Evolutionary conservation across 345 rosid species (phyloP).

Genomic region (Erucastrum elatum): DNA sequence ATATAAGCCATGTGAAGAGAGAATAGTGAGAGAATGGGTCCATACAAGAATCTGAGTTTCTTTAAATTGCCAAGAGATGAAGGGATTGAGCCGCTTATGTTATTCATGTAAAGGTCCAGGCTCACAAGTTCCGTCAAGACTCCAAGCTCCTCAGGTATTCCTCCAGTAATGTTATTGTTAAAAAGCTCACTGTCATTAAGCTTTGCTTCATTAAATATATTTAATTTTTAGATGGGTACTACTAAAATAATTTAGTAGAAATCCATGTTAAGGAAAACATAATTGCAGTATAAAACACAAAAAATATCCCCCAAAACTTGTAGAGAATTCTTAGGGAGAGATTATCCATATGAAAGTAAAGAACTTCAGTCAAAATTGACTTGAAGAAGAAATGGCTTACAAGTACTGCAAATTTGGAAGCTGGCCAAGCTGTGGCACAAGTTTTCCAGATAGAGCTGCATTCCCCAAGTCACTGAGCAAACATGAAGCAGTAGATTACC

Average conservation of each 20-base stretch:
- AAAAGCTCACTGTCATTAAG: conserved; percentile 67
- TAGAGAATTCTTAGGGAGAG: too few relatives aligned
- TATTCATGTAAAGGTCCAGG: conserved; percentile 79
- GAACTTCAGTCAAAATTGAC: too few relatives aligned
- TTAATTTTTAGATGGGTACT: background rate
- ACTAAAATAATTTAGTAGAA: too few relatives aligned
- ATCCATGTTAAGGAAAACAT: too few relatives aligned
- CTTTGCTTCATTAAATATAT: background rate
- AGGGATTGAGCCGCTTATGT: conserved; percentile 55
- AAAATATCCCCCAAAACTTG: background rate
- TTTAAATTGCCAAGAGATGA: conserved; percentile 53
- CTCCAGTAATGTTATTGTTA: conserved; percentile 63
- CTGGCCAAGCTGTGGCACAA: conserved; percentile 37
- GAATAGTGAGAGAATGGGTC: background rate
- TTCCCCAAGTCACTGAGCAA: conserved; percentile 39
- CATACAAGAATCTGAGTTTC: conserved; percentile 72
- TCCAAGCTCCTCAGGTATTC: conserved; percentile 71
- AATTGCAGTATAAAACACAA: too few relatives aligned
- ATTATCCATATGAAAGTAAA: too few relatives aligned
- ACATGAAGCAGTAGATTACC: background rate
- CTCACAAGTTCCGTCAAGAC: conserved; percentile 65
- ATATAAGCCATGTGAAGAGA: background rate
- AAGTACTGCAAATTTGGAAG: conserved; percentile 73
- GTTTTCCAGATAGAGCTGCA: conserved; percentile 34
- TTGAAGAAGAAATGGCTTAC: conserved; percentile 39